phyloP scores from a whole-genome alignment of 2,329 filamentous ascomycete genomes.

The Talaromyces sp. region DNA sequence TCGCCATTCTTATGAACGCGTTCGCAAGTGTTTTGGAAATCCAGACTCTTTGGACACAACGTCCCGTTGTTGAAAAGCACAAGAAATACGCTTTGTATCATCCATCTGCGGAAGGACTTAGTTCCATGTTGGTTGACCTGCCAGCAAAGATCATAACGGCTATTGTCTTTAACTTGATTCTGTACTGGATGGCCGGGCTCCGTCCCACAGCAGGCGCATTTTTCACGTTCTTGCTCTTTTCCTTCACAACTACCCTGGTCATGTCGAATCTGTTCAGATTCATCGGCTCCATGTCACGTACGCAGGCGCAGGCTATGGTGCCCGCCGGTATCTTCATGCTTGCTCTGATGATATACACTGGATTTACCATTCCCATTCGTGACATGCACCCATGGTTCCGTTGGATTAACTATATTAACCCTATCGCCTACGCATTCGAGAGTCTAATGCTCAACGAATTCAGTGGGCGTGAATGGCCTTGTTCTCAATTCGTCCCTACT shows the following conservation, averaged over 20 bases:
- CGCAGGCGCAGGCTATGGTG: slow-evolving; percentile 54
- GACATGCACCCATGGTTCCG: slow-evolving; percentile 75
- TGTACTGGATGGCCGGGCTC: slow-evolving; percentile 87
- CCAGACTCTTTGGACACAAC: slow-evolving; percentile 78
- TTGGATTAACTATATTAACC: slow-evolving; percentile 80
- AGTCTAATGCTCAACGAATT: slow-evolving; percentile 82
- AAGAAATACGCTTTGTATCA: slow-evolving; percentile 84
- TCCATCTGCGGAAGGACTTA: slow-evolving; percentile 79
- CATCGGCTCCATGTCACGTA: slow-evolving; percentile 68
- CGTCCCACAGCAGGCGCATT: slow-evolving; percentile 68
- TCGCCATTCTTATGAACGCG: slow-evolving; percentile 80
- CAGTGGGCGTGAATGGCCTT: slow-evolving; percentile 54
- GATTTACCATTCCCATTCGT: slow-evolving; percentile 38
- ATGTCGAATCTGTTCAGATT: slow-evolving; percentile 87
- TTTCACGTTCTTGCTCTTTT: slow-evolving; percentile 80
- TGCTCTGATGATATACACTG: slow-evolving; percentile 45
- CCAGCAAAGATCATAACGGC: slow-evolving; percentile 72
- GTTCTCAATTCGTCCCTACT: slow-evolving; percentile 19
- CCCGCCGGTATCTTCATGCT: slow-evolving; percentile 49
- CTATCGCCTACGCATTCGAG: slow-evolving; percentile 76
- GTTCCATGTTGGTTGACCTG: slow-evolving; percentile 80
- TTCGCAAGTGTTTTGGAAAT: slow-evolving; percentile 80
- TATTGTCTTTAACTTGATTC: slow-evolving; percentile 68
- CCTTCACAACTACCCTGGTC: slow-evolving; percentile 64
- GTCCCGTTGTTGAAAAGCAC: slow-evolving; percentile 89